Evolutionary conservation across 2,329 filamentous ascomycete genomes (phyloP).

Genomic region (Fusarium metavorans): DNA sequence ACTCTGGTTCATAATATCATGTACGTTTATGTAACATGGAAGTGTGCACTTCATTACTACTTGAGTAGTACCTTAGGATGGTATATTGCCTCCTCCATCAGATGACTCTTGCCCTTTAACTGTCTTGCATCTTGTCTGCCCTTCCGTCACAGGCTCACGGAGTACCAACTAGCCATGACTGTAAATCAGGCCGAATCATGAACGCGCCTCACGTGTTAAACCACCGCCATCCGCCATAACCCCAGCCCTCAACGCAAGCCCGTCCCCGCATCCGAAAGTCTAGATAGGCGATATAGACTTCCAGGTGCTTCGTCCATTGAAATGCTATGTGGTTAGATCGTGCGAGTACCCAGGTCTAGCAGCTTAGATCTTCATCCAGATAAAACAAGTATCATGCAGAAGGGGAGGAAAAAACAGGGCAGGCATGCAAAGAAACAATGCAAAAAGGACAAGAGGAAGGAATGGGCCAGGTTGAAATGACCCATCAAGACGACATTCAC

Average conservation of each 20-base stretch:
- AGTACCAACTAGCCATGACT: constrained; percentile 5
- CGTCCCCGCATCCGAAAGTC: neutral
- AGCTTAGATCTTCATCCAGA: neutral
- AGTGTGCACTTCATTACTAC: constrained; percentile 20
- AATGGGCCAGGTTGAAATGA: constrained; percentile 74
- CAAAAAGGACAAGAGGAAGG: constrained; percentile 35
- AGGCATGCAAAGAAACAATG: constrained; percentile 30
- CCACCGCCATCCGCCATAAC: neutral
- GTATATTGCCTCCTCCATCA: constrained; percentile 17
- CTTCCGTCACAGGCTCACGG: constrained; percentile 6
- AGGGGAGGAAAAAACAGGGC: constrained; percentile 11
- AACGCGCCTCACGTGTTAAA: neutral
- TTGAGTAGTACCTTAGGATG: constrained; percentile 8
- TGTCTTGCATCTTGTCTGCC: constrained; percentile 30
- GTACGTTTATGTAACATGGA: constrained; percentile 7
- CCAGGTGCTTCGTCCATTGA: constrained; percentile 1
- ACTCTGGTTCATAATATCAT: neutral
- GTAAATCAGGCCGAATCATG: neutral
- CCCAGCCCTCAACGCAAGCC: neutral
- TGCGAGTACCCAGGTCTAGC: neutral
- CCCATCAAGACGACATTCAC: constrained; percentile 66
- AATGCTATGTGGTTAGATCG: constrained; percentile 23
- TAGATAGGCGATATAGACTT: neutral
- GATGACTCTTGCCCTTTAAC: constrained; percentile 19
- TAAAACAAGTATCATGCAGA: constrained; percentile 14